A percentile compares a stretch with the other conserved stretches of the same genome.
These are phyloP conservation scores for Coemansia sp. DNA, from an alignment of 192 early-diverging fungal genomes.

Conservation along the genomic window DNA sequence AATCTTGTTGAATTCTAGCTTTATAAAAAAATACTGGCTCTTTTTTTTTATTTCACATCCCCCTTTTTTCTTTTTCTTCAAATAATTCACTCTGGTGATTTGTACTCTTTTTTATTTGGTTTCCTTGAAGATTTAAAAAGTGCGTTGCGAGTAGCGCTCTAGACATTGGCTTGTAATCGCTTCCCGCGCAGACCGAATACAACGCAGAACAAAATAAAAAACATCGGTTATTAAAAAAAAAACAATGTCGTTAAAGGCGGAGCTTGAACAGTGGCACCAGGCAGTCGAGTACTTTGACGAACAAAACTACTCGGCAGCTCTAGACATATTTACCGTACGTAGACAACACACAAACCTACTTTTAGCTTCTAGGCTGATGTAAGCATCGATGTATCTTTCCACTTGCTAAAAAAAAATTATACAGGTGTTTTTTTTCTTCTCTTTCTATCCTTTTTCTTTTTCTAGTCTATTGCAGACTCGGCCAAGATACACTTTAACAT, in stretches of 20 bases:
- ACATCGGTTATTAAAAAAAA: slow-evolving; percentile 2
- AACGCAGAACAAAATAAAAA: neutral
- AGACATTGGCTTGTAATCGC: too few relatives aligned
- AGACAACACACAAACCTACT: neutral
- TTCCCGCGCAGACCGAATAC: too few relatives aligned
- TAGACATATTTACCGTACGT: slow-evolving; percentile 70
- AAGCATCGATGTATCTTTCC: too few relatives aligned
- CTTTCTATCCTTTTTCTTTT: slow-evolving; percentile 11
- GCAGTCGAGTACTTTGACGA: slow-evolving; percentile 75
- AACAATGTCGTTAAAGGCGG: slow-evolving; percentile 56
- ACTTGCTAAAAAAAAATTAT: too few relatives aligned
- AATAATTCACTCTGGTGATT: slow-evolving; percentile 12
- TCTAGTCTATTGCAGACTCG: slow-evolving; percentile 73
- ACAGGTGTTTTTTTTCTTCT: neutral
- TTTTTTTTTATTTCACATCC: neutral
- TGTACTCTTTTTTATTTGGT: neutral
- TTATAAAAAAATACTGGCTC: neutral
- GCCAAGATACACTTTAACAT: slow-evolving; percentile 98
- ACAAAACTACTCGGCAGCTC: slow-evolving; percentile 65
- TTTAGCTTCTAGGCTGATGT: neutral
- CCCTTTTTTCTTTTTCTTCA: slow-evolving; percentile 18
- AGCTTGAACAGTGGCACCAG: slow-evolving; percentile 81
- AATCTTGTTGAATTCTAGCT: slow-evolving; percentile 9
- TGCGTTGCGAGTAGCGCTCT: too few relatives aligned
- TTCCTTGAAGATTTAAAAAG: slow-evolving; percentile 3